Evolutionary conservation across 805 yeast genomes (phyloP), one percentile per base, ranked within the genome.

Genomic region (Nakazawaea wickerhamii): DNA sequence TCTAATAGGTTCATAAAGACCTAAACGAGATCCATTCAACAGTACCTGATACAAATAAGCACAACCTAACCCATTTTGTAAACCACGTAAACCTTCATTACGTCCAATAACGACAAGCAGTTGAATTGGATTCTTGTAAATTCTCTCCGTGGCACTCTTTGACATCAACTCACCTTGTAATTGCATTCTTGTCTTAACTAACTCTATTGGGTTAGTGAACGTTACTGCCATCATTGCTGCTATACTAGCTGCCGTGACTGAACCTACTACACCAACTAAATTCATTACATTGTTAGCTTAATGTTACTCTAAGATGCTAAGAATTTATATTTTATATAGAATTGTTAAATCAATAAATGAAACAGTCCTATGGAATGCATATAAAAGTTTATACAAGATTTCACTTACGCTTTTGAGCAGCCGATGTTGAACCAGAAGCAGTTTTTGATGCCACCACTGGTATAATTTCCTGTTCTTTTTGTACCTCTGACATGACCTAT

Each of bases 161-260:
- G 81, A 70, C 10, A 77, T 67, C 40, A 91, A 70, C 64, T 93
- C 98, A 47, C 99, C 99, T 63, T 93, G 97, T 36, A 93, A 69
- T 62, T 93, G 99, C 95, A 91, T 85, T 65, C 98, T 71, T 7
- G 95, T 93, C 66, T 93, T 93, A 52, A 91, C 88, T 48, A 93
- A 70, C 63, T 93, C 99, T 49, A 93, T 83, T 5, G 99, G 99
- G 59, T 93, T 93, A 4, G 98, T 90, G 58, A 91, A 81, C 0
- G 97, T 91, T 35, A 93, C 99, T 0, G 99, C 98, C 42, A 95
- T 93, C 68, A 98, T 90, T 3, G 98, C 97, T 3, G 99, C 99
- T 13, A 84, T 45, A 7, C 93, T 95, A 43, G 96, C 97, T 4
- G 96, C 96, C 4, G 81, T 55, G 54, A 90, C 88, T 2, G 96